These are phyloP conservation scores for Calonectria pseudoturangicola DNA, from an alignment of 2,329 filamentous ascomycete species.

Conservation along the genomic window DNA sequence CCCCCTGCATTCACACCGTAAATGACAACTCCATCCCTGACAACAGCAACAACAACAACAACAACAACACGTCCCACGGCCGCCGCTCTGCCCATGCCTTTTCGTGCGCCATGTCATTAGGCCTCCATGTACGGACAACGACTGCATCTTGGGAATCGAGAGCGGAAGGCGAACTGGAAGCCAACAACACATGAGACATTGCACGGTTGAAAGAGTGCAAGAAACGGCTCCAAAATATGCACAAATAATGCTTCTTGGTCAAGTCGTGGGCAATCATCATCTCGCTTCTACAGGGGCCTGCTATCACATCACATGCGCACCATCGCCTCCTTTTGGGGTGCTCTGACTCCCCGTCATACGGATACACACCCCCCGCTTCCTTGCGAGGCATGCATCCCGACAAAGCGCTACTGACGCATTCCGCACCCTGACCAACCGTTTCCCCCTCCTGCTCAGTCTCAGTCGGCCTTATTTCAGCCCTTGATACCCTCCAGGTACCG, in stretches of 20 bases:
- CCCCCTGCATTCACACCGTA: slow-evolving; percentile 4
- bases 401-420: slow-evolving; percentile 32
- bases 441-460: slow-evolving; percentile 4
- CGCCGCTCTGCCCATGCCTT: too few species aligned
- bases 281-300: slow-evolving; percentile 32
- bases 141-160: slow-evolving; percentile 1
- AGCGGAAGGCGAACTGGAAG: slow-evolving; percentile 12
- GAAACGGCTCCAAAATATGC: not conserved
- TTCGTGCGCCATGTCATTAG: slow-evolving; percentile 4
- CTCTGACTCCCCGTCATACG: slow-evolving; percentile 24
- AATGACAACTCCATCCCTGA: not conserved
- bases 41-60: too few species aligned
- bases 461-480: slow-evolving; percentile 18
- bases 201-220: slow-evolving; percentile 14
- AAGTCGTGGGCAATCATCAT: slow-evolving; percentile 34
- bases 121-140: slow-evolving; percentile 19
- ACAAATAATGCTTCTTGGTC: slow-evolving; percentile 10
- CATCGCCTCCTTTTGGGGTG: slow-evolving; percentile 28
- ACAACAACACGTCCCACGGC: too few species aligned
- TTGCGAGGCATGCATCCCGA: slow-evolving; percentile 39
- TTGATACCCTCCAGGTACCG: slow-evolving; percentile 40
- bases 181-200: slow-evolving; percentile 24
- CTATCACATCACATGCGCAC: slow-evolving; percentile 39
- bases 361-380: slow-evolving; percentile 28
- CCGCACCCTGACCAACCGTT: slow-evolving; percentile 36